Base-by-base conservation (phyloP, 2,329 filamentous ascomycete genomes). In the Akanthomyces muscarius region DNA sequence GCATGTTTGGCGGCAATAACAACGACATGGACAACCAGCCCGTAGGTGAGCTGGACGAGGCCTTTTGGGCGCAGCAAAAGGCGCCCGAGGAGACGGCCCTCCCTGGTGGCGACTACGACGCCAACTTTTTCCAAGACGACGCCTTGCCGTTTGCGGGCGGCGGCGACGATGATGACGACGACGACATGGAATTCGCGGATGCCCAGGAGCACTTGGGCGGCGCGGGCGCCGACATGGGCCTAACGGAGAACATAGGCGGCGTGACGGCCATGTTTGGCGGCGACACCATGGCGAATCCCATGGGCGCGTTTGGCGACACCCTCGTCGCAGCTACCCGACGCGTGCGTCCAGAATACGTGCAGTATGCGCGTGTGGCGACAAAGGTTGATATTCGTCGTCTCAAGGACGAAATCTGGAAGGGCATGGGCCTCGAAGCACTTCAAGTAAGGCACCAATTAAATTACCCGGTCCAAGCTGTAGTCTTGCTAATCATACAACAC, bases 41-140 rank as follows among this genome's bases (percentile, higher is more conserved):
- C 1, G 85, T 88, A 65, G 90, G 87, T 47, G 91, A 97, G 64
- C 91, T 97, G 81, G 92, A 98, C 71, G 94, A 97, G 76, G 93
- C 90, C 23, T 98, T 96, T 78, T 99, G 95, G 92, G 95, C 95
- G 5, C 83, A 85, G 47, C 87, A 83, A 77, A 90, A 85, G 73
- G 87, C 78, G 68, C 84, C 78, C 58, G 87, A 89, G 28, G 86
- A 86, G 51, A 83, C 80, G 3, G 82, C 77, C 1, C 74, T 83
- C 44, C 83, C 83, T 3, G 81, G 86, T 68, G 93, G 93, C 65
- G 89, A 96, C 72, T 99, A 98, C 75, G 92, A 98, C 73, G 94
- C 95, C 64, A 90, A 98, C 75, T 99, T 98, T 83, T 99, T 98
- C 80, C 89, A 95, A 70, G 95, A 98, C 71, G 91, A 94, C 69